Conservation (phyloP, 805 yeast species). For the Metschnikowia lachancei region DNA sequence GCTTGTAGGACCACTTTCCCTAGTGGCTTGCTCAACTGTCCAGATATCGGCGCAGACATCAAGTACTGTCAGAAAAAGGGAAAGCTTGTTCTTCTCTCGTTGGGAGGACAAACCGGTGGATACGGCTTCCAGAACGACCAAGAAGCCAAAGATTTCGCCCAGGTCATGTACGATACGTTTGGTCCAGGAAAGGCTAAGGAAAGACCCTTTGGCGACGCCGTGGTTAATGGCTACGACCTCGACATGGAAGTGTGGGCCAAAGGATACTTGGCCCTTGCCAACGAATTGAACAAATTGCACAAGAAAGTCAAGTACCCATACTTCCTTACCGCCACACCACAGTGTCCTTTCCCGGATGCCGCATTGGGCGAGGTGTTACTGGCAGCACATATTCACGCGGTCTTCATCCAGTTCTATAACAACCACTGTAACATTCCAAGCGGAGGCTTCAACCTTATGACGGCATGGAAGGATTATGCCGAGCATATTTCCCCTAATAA, state of each 20-base stretch:
- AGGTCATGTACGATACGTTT: slow-evolving; percentile 39
- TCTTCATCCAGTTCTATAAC: slow-evolving; percentile 87
- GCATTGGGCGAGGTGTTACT: slow-evolving; percentile 33
- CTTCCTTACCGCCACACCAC: slow-evolving; percentile 72
- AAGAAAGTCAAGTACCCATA: slow-evolving; percentile 12
- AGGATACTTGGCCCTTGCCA: slow-evolving; percentile 39
- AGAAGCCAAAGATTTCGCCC: slow-evolving; percentile 57
- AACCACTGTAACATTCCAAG: slow-evolving; percentile 53
- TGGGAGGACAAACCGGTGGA: slow-evolving; percentile 55
- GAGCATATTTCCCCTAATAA: slow-evolving; percentile 57
- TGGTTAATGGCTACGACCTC: slow-evolving; percentile 69
- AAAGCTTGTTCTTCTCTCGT: slow-evolving; percentile 15
- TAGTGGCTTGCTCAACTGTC: slow-evolving; percentile 37
- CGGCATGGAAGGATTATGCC: slow-evolving; percentile 67
- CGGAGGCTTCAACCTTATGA: slow-evolving; percentile 54
- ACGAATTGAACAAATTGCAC: slow-evolving; percentile 14
- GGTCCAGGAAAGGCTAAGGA: slow-evolving; percentile 36
- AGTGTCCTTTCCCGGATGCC: slow-evolving; percentile 86
- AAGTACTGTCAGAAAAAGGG: slow-evolving; percentile 15
- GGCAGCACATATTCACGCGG: slow-evolving; percentile 70
- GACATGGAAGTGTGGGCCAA: slow-evolving; percentile 52
- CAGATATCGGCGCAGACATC: slow-evolving; percentile 16
- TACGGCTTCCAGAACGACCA: slow-evolving; percentile 52
- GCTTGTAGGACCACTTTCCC: slow-evolving; percentile 40
- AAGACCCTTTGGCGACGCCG: slow-evolving; percentile 42